phyloP scores from a whole-genome alignment of 1,284 basidiomycete genomes.

The Filobasidium uniguttulatum region DNA sequence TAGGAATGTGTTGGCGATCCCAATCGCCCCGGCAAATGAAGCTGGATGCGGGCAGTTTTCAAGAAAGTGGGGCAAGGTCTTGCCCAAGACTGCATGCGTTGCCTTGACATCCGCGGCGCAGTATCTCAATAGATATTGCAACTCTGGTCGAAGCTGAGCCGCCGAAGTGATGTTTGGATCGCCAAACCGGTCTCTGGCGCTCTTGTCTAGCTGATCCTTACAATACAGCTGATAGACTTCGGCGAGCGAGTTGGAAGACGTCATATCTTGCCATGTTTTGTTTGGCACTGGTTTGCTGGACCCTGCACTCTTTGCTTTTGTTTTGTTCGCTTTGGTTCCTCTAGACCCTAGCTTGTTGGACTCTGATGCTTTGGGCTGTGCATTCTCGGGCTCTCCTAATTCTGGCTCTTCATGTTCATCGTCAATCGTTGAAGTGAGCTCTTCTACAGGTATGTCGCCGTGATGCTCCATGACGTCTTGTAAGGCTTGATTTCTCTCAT shows the following conservation, averaged over 20 bases:
- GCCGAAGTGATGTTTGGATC: conserved; percentile 31
- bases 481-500: conserved; percentile 42
- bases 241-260: conserved; percentile 78
- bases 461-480: too few relatives aligned
- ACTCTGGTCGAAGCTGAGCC: conserved; percentile 50
- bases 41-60: conserved; percentile 80
- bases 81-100: conserved; percentile 69
- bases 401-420: conserved; percentile 35
- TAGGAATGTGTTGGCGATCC: conserved; percentile 84
- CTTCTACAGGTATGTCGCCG: conserved; percentile 21
- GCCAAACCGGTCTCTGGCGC: conserved; percentile 60
- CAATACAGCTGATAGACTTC: conserved; percentile 89
- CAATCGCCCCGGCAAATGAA: conserved; percentile 78
- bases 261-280: conserved; percentile 70
- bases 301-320: too few relatives aligned
- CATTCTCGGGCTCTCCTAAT: conserved; percentile 35
- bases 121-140: conserved; percentile 71
- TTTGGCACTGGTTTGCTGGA: conserved; percentile 32
- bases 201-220: conserved; percentile 65
- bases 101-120: conserved; percentile 73
- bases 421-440: conserved; percentile 21
- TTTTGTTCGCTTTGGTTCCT: too few relatives aligned
- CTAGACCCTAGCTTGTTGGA: too few relatives aligned
- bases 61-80: conserved; percentile 74
- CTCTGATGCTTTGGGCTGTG: conserved; percentile 26